Base-by-base conservation (phyloP, 164 flowering plant species). In the Tetrastigma voinierianum region DNA sequence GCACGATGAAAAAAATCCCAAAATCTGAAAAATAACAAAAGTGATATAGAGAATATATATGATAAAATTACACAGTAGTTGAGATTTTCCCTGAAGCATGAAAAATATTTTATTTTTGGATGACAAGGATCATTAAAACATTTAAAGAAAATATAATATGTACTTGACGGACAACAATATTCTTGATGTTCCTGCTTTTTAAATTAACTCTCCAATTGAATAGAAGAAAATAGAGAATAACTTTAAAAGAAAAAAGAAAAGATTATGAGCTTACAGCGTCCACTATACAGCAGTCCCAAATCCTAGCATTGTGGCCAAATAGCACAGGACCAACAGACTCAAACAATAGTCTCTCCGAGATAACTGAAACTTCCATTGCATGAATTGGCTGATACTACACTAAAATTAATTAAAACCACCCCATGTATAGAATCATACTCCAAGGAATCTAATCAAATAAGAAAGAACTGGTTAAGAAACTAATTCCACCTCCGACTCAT, bases 261-360 rank as follows among this genome's bases (percentile, higher is more conserved):
- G 16, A 12, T 32, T 18, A 13, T 45, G 46, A 68, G 61, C 98
- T 92, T 82, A 96, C 99, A 68, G 83, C 74, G 70, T 87, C 91
- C 70, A 74, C 77, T 16, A 96, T 74, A 75, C 77, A 83, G 82
- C 99, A 93, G 75, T 96, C 98, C 99, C 98, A 93, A 69, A 96
- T 81, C 74, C 99, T 83, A 70, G 98, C 98, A 85, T 71, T 82
- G 65, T 96, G 99, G 64, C 99, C 99, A 82, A 84, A 93, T 43
- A 95, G 77, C 65, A 84, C 75, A 40, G 74, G 74, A 40, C 77
- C 71, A 58, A 21, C 67, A 68, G 78, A 24, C 40, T 32, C 6
- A 3, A 2, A 3, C 71, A 70, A 21, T 60, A 56, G 48, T 66
- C 54, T 71, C 77, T 51, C 17, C 48, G 25, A 46, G 67, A 74